Conservation (phyloP, 2,329 filamentous ascomycete species). For the Pseudocercospora musae region DNA sequence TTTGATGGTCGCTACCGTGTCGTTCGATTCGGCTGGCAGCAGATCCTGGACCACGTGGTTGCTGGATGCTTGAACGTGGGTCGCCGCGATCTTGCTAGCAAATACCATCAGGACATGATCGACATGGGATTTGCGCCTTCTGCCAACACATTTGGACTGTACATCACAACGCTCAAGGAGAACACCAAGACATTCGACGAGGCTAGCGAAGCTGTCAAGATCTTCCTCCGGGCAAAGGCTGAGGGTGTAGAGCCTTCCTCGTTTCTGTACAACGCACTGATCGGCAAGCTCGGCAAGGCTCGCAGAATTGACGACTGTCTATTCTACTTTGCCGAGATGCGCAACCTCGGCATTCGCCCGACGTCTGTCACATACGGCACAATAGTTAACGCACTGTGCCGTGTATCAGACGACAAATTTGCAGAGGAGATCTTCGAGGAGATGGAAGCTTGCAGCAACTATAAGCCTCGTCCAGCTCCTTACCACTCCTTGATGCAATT, state of each 20-base stretch:
- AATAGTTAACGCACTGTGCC: slow-evolving; percentile 94
- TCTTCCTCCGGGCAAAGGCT: slow-evolving; percentile 88
- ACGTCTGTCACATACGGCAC: slow-evolving; percentile 98
- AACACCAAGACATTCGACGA: slow-evolving; percentile 97
- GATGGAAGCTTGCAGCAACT: slow-evolving; percentile 98
- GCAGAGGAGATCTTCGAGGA: slow-evolving; percentile 97
- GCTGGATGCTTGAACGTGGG: slow-evolving; percentile 83
- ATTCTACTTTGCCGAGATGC: slow-evolving; percentile 98
- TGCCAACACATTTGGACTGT: slow-evolving; percentile 95
- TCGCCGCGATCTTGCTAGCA: slow-evolving; percentile 74
- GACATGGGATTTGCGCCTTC: slow-evolving; percentile 88
- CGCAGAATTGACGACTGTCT: slow-evolving; percentile 96
- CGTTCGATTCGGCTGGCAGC: slow-evolving; percentile 93
- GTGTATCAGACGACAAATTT: slow-evolving; percentile 95
- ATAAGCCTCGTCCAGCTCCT: slow-evolving; percentile 93
- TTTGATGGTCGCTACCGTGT: slow-evolving; percentile 77
- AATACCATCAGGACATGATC: slow-evolving; percentile 87
- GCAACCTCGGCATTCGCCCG: slow-evolving; percentile 83
- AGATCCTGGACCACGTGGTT: slow-evolving; percentile 94
- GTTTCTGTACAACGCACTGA: slow-evolving; percentile 96
- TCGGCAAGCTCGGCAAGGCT: slow-evolving; percentile 96
- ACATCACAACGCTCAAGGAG: slow-evolving; percentile 98
- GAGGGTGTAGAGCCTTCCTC: slow-evolving; percentile 95
- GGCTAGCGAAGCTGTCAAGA: slow-evolving; percentile 92
- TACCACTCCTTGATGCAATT: slow-evolving; percentile 99